A percentile compares a stretch with the other conserved stretches of the same genome.
Evolutionary conservation across 129 eudicot genomes (phyloP).

Genomic region (Centella asiatica): DNA sequence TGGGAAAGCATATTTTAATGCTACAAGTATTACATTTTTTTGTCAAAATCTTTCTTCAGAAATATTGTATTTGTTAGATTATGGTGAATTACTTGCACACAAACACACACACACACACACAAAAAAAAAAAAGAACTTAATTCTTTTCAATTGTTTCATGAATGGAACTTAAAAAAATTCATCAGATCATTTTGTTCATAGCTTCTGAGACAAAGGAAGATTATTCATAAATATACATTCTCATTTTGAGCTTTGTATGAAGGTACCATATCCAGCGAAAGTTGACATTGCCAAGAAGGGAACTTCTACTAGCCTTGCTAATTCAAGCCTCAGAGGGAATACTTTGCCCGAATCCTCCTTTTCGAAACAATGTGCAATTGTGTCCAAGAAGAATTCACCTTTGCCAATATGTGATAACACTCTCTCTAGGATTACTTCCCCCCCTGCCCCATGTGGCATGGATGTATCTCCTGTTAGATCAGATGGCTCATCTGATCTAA

Average conservation of each 20-base stretch:
- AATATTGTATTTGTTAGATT: too few relatives aligned
- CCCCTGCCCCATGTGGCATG: conserved; percentile 37
- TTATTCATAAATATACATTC: too few relatives aligned
- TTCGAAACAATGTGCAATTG: conserved; percentile 28
- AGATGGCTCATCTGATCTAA: conserved; percentile 50
- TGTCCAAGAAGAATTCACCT: conserved; percentile 19
- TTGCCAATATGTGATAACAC: conserved; percentile 23
- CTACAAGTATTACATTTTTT: too few relatives aligned
- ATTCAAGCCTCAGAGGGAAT: conserved; percentile 23
- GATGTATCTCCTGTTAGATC: conserved; percentile 50
- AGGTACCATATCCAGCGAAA: conserved; percentile 52
- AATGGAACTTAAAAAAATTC: too few relatives aligned
- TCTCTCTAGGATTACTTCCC: conserved; percentile 19
- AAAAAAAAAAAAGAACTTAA: too few relatives aligned
- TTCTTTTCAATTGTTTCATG: too few relatives aligned
- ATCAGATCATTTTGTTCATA: too few relatives aligned
- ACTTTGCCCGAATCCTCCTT: conserved; percentile 25
- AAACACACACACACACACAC: too few relatives aligned
- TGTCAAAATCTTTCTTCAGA: too few relatives aligned
- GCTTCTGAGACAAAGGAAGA: too few relatives aligned
- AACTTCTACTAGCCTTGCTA: conserved; percentile 17
- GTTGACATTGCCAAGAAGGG: conserved; percentile 51
- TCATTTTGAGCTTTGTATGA: conserved; percentile 15
- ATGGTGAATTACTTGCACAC: too few relatives aligned
- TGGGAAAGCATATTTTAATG: too few relatives aligned